Evolutionary conservation across 768 basidiomycete species (phyloP).

Genomic region (Lentinula lateritia): DNA sequence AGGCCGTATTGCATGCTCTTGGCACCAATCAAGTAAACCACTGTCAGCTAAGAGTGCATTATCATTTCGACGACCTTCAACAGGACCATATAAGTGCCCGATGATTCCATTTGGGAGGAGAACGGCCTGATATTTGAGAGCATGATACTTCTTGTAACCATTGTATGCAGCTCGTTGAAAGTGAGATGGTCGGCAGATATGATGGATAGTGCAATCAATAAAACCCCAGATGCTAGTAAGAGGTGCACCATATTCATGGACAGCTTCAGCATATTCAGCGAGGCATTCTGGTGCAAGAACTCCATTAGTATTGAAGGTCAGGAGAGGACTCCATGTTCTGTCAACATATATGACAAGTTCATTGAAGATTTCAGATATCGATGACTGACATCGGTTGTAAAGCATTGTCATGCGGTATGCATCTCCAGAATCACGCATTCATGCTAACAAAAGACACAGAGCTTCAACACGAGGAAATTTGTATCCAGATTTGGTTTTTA

Average conservation of each 20-base stretch:
- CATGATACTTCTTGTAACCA: constrained; percentile 18
- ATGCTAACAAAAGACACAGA: too few species aligned
- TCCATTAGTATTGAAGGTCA: constrained; percentile 10
- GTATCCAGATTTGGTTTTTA: too few species aligned
- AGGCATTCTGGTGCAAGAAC: constrained; percentile 10
- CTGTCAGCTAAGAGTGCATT: constrained; percentile 9
- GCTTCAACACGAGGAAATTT: too few species aligned
- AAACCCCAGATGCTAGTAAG: constrained; percentile 14
- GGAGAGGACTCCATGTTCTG: constrained; percentile 14
- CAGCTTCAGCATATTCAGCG: constrained; percentile 11
- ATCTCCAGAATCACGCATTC: too few species aligned
- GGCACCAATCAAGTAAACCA: neutral
- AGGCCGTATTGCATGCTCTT: neutral
- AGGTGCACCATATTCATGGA: constrained; percentile 9
- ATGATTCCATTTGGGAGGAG: constrained; percentile 17
- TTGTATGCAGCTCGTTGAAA: constrained; percentile 17
- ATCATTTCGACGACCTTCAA: constrained; percentile 16
- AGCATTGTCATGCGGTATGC: neutral
- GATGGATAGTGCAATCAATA: constrained; percentile 19
- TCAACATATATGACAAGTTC: constrained; percentile 11
- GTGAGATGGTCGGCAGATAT: constrained; percentile 12
- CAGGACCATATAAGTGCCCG: constrained; percentile 16
- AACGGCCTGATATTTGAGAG: constrained; percentile 1
- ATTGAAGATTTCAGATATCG: constrained; percentile 15
- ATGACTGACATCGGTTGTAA: constrained; percentile 11